Evolutionary conservation across 2,329 filamentous ascomycete genomes (phyloP), one percentile per base, ranked within the genome.

Genomic region (Kalmusia sp.): DNA sequence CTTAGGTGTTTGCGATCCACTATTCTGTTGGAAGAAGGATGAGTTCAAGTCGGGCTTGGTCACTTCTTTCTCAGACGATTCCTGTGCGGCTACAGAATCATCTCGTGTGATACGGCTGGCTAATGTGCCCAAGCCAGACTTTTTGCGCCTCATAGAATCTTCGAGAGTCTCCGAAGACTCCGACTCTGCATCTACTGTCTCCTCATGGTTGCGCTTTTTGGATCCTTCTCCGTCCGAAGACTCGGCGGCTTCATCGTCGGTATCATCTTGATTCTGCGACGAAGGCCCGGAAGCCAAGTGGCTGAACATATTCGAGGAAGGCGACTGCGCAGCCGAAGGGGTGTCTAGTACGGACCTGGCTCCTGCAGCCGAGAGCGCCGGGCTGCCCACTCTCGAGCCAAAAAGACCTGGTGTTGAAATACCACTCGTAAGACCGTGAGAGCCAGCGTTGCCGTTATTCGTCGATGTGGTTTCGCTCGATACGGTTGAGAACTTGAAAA

Each of bases 211-310:
- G 52, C 61, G 66, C 52, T 68, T 70, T 3, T 60, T 55, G 11
- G 58, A 55, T n/a, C 27, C 22, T 6, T 34, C 28, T 8, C 12
- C 22, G 14, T 15, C 40, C 25, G 50, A 47, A 22, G 51, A 46
- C 6, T 68, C 68, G 14, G 66, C 65, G 2, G 63, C 61, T 38
- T 72, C 67, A 6, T 69, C 64, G 22, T 57, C 56, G 21, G 33
- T 41, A 7, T 58, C 54, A 27, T 64, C 59, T 24, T 73, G 67
- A 34, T 68, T 57, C 45, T 63, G 63, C 1, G 69, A 70, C 11
- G 69, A 71, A 14, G 64, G 51, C 11, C 59, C 67, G n/a, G 68
- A 69, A 7, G 69, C 72, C 12, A 74, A 52, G 43, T 74, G 71
- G 1, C 65, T 65, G 37, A 74, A 74, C 9, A 71, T 65, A 34